Evolutionary conservation across 768 basidiomycete species (phyloP).

Genomic region (Mycena kentingensis): DNA sequence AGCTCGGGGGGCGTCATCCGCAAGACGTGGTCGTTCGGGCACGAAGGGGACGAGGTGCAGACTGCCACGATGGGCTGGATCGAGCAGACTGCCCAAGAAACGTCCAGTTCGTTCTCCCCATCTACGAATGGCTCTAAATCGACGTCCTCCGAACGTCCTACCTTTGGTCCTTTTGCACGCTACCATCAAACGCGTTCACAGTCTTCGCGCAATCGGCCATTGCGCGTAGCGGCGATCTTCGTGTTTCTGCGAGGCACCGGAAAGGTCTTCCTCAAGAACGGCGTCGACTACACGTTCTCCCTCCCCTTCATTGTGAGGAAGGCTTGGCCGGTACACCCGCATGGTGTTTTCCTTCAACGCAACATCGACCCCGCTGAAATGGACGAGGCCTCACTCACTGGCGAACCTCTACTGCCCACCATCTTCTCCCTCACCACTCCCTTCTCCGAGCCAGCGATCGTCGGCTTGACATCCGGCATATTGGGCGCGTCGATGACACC

Average conservation of each 20-base stretch:
- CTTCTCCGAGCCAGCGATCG: conserved; percentile 70
- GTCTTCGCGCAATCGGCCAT: conserved; percentile 35
- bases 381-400: conserved; percentile 63
- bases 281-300: conserved; percentile 74
- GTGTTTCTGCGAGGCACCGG: conserved; percentile 77
- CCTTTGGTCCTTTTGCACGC: conserved; percentile 58
- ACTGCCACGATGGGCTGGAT: conserved; percentile 80
- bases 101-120: conserved; percentile 29
- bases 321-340: conserved; percentile 78
- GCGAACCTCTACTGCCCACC: conserved; percentile 73
- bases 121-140: conserved; percentile 34
- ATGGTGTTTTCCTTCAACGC: conserved; percentile 79
- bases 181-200: conserved; percentile 42
- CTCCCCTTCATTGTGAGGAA: conserved; percentile 78
- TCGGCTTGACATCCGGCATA: conserved; percentile 68
- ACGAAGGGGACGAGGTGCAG: conserved; percentile 72
- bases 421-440: conserved; percentile 79
- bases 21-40: conserved; percentile 74
- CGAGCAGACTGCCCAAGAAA: conserved; percentile 46
- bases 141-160: conserved; percentile 38
- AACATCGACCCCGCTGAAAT: conserved; percentile 68
- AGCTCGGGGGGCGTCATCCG: conserved; percentile 67
- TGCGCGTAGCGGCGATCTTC: conserved; percentile 63
- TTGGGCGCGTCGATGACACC: conserved; percentile 43
- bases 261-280: conserved; percentile 70